A percentile compares a stretch with the other conserved stretches of the same genome.
Evolutionary conservation across 371 early-diverging fungal species (phyloP).

Genomic region (Blyttiomyces sp.): DNA sequence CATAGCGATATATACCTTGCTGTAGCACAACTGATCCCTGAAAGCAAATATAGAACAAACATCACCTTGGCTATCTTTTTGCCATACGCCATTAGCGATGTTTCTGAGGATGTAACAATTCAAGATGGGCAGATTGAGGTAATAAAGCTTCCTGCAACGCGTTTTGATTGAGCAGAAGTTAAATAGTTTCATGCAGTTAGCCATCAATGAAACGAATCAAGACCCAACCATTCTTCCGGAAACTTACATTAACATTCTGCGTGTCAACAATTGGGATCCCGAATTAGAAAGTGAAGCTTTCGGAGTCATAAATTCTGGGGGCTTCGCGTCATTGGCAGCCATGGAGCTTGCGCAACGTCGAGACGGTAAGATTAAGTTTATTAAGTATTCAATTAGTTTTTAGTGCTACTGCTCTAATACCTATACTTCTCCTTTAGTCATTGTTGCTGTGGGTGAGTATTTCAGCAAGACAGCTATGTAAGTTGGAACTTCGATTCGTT

Average conservation of each 20-base stretch:
- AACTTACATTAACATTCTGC: conserved; percentile 14
- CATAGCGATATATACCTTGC: too few species aligned
- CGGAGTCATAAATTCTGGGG: conserved; percentile 19
- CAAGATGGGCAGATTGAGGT: too few species aligned
- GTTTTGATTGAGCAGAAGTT: too few species aligned
- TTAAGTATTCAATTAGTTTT: neutral
- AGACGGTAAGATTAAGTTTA: conserved; percentile 5
- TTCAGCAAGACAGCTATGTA: conserved; percentile 16
- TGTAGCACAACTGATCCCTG: too few species aligned
- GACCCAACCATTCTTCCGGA: conserved; percentile 2
- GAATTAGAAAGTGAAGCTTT: conserved; percentile 9
- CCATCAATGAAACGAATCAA: conserved; percentile 16
- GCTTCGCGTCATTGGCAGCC: conserved; percentile 17
- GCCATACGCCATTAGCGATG: too few species aligned
- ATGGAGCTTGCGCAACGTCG: conserved; percentile 10
- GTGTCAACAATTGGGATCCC: conserved; percentile 29
- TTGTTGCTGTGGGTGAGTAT: conserved; percentile 19
- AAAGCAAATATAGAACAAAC: too few species aligned
- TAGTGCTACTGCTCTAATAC: neutral
- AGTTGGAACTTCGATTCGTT: neutral
- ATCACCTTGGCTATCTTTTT: too few species aligned
- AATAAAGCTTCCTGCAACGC: too few species aligned
- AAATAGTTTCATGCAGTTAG: too few species aligned
- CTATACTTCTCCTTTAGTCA: neutral
- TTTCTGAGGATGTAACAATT: too few species aligned